Percentiles rank a stretch among this genome's conserved stretches.
Evolutionary conservation across 257 asterid genomes (phyloP).

Genomic region (Buddleja alternifolia): DNA sequence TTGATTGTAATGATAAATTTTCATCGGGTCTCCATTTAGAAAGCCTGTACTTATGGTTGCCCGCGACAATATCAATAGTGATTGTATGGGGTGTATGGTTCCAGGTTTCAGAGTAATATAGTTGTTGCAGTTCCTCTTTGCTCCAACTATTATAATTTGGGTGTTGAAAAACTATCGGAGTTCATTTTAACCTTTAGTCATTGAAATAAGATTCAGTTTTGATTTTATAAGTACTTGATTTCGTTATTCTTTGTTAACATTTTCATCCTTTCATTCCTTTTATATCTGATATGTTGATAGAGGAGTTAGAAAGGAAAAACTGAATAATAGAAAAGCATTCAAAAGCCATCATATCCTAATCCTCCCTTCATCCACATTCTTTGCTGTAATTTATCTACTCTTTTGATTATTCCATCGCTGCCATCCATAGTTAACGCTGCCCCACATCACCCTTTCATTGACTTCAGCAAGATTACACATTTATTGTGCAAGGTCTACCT

Average conservation of each 20-base stretch:
- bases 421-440: background rate
- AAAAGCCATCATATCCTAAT: background rate
- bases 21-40: background rate
- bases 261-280: background rate
- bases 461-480: conserved; percentile 6
- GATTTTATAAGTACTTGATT: background rate
- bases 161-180: background rate
- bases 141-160: background rate
- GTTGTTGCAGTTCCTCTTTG: background rate
- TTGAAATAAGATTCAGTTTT: background rate
- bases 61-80: background rate
- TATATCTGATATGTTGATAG: background rate
- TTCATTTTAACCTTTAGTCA: background rate
- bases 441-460: background rate
- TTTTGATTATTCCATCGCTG: background rate
- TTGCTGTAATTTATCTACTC: conserved; percentile 1
- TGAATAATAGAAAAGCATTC: background rate
- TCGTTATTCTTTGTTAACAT: background rate
- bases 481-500: background rate
- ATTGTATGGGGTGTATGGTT: background rate
- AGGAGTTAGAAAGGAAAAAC: background rate
- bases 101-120: background rate
- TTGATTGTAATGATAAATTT: background rate
- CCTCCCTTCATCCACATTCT: background rate
- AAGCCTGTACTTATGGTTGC: background rate